Percentiles rank a stretch among this genome's conserved stretches.
Conservation (phyloP, 306 rosid genomes). For the Quercus cerris region DNA sequence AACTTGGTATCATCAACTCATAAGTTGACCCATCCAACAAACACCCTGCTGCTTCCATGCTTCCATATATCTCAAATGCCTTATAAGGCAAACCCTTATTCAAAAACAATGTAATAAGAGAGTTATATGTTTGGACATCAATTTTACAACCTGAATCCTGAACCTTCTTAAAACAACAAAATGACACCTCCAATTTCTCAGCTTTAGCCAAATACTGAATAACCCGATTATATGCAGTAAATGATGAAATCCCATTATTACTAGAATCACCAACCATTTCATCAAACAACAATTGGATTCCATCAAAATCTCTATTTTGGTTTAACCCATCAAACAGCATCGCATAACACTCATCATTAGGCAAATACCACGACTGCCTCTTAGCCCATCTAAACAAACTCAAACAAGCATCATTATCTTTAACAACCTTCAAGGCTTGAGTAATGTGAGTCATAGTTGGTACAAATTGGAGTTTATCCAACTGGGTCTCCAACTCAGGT, state of each 20-base stretch:
- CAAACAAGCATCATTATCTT: constrained; percentile 59
- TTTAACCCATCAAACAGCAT: constrained; percentile 72
- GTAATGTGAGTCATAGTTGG: constrained; percentile 73
- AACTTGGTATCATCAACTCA: constrained; percentile 86
- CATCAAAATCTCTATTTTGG: constrained; percentile 66
- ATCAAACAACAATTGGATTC: constrained; percentile 74
- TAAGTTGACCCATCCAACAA: constrained; percentile 73
- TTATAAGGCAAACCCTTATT: constrained; percentile 91
- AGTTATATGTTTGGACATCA: constrained; percentile 75
- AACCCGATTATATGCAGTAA: constrained; percentile 62
- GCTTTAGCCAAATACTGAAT: constrained; percentile 84
- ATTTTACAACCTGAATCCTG: constrained; percentile 59
- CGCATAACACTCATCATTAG: constrained; percentile 68
- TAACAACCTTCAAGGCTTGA: constrained; percentile 66
- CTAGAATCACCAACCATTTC: constrained; percentile 75
- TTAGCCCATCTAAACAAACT: constrained; percentile 90
- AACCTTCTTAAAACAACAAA: constrained; percentile 83
- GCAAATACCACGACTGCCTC: constrained; percentile 78
- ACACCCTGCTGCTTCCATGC: constrained; percentile 66
- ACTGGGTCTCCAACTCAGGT: constrained; percentile 89
- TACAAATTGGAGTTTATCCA: constrained; percentile 80
- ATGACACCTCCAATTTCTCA: constrained; percentile 82
- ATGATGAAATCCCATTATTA: constrained; percentile 39
- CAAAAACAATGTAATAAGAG: constrained; percentile 73
- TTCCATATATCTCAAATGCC: constrained; percentile 90